Percentiles rank a stretch among this genome's conserved stretches.
These are phyloP conservation scores for Epichloe coenophiala DNA, from an alignment of 2,329 filamentous ascomycete species.

Conservation along the genomic window DNA sequence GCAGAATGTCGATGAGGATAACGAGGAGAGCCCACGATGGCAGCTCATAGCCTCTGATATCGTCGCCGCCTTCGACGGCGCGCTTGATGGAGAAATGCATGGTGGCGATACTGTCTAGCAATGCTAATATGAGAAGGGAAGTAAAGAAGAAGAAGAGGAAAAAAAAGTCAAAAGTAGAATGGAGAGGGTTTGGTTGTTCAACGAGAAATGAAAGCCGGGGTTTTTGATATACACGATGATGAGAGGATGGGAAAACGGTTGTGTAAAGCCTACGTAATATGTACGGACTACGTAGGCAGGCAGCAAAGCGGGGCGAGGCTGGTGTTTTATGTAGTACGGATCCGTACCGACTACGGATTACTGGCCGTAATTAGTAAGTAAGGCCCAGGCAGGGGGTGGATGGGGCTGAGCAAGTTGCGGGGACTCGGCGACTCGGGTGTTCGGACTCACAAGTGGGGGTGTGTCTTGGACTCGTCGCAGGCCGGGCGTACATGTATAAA, in stretches of 20 bases:
- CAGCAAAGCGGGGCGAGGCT: background rate
- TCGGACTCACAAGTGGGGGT: too few relatives aligned
- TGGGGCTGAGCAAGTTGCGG: too few relatives aligned
- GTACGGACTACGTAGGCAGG: background rate
- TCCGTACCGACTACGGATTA: too few relatives aligned
- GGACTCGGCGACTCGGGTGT: too few relatives aligned
- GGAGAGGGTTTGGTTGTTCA: background rate
- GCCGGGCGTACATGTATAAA: too few relatives aligned
- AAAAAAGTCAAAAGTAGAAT: background rate
- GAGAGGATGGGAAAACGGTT: too few relatives aligned
- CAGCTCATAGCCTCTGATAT: slow-evolving; percentile 15
- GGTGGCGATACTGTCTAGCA: background rate
- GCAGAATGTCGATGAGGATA: slow-evolving; percentile 24
- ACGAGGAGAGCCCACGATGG: slow-evolving; percentile 28
- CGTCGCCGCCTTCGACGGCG: slow-evolving; percentile 15
- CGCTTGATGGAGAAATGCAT: slow-evolving; percentile 17
- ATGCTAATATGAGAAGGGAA: background rate
- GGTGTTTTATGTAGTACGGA: too few relatives aligned
- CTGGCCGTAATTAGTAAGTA: too few relatives aligned
- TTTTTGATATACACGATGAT: too few relatives aligned
- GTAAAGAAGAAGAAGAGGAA: background rate
- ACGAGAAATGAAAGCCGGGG: background rate
- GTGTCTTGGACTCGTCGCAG: too few relatives aligned
- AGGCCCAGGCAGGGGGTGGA: too few relatives aligned
- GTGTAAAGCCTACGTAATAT: too few relatives aligned